Percentiles rank a stretch among this genome's conserved stretches.
These are phyloP conservation scores for Candida ulmi DNA, from an alignment of 805 yeast species.

Conservation along the genomic window DNA sequence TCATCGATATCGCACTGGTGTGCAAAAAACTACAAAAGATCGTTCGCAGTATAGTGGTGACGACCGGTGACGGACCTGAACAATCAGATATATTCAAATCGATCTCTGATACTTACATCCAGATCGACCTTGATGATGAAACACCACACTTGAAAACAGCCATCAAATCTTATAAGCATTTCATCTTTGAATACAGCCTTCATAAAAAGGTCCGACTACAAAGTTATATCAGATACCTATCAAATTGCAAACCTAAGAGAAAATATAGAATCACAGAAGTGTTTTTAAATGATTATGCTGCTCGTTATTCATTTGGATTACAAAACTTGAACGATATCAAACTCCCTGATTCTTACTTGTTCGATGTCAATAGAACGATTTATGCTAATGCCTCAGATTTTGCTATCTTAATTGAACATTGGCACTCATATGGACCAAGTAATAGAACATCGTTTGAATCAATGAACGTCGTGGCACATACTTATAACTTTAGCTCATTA, in stretches of 20 bases:
- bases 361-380: constrained; percentile 2
- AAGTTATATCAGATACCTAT: background rate
- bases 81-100: constrained; percentile 1
- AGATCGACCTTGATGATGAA: background rate
- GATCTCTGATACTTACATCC: constrained; percentile 2
- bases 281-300: background rate
- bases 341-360: constrained; percentile 1
- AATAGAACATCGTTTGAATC: background rate
- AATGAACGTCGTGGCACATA: background rate
- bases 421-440: background rate
- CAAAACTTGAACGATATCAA: constrained; percentile 1
- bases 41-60: constrained; percentile 1
- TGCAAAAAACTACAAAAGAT: constrained; percentile 3
- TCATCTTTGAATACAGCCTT: constrained; percentile 4
- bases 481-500: background rate
- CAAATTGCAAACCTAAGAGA: background rate
- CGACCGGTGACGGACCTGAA: constrained; percentile 3
- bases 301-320: constrained; percentile 3
- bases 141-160: background rate
- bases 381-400: constrained; percentile 5
- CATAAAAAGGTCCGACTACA: background rate
- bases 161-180: constrained; percentile 1
- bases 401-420: constrained; percentile 1
- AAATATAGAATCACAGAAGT: constrained; percentile 3
- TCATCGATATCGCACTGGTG: background rate